phyloP scores from a whole-genome alignment of 768 basidiomycete species.

The Xanthoconium purpureum region DNA sequence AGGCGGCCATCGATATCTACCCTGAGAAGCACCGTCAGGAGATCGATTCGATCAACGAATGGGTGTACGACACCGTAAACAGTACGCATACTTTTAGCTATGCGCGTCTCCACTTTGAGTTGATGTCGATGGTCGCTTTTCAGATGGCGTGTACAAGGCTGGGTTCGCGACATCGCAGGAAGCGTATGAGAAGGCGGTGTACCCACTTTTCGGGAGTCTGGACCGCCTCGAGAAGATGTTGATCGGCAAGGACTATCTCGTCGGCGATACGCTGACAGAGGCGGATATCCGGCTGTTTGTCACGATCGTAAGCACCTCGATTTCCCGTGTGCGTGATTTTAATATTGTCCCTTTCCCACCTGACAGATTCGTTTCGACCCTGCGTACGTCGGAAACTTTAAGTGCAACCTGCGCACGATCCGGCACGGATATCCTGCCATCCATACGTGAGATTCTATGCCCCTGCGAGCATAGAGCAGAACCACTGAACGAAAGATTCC shows the following conservation, averaged over 20 bases:
- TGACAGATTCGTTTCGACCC: conserved; percentile 81
- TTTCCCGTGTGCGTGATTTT: background rate
- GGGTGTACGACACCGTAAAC: conserved; percentile 84
- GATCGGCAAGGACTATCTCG: conserved; percentile 74
- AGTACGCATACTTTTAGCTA: conserved; percentile 44
- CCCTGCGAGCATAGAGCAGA: background rate
- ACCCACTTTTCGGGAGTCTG: conserved; percentile 71
- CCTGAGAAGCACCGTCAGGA: conserved; percentile 66
- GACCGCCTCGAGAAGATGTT: conserved; percentile 80
- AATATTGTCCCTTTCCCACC: background rate
- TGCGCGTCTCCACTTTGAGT: background rate
- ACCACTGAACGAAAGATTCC: background rate
- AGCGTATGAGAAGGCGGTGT: conserved; percentile 79
- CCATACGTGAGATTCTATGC: conserved; percentile 41
- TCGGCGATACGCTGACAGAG: conserved; percentile 82
- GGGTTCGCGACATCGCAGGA: conserved; percentile 82
- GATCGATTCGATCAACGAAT: conserved; percentile 83
- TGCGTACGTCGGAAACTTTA: conserved; percentile 91
- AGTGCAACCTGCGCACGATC: conserved; percentile 85
- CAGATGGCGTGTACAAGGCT: conserved; percentile 83
- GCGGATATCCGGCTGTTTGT: conserved; percentile 87
- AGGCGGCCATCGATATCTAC: conserved; percentile 70
- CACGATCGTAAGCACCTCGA: conserved; percentile 63
- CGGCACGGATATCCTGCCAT: conserved; percentile 85
- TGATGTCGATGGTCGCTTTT: background rate